Conservation (phyloP, 306 rosid genomes). For the Vigna mungo region DNA sequence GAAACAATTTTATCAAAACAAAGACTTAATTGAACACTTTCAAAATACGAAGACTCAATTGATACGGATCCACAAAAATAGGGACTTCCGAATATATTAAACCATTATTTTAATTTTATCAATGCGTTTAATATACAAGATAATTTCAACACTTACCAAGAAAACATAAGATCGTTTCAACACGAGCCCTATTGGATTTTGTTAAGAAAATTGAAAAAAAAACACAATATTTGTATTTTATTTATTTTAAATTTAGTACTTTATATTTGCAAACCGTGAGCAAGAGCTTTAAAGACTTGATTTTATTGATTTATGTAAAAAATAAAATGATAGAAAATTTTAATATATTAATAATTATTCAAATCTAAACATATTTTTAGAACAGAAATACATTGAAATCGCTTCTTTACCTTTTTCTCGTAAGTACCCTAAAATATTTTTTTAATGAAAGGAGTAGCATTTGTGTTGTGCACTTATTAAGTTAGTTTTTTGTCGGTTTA, state of each 20-base stretch:
- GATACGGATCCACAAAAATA: too few species aligned
- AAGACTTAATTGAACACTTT: too few species aligned
- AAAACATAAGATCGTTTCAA: too few species aligned
- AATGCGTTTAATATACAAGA: too few species aligned
- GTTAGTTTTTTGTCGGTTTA: background rate
- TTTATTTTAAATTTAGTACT: background rate
- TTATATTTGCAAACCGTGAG: background rate
- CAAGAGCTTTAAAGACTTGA: background rate
- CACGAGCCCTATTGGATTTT: background rate
- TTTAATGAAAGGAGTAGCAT: background rate
- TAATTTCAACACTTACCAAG: too few species aligned
- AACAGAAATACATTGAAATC: background rate
- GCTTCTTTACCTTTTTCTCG: background rate
- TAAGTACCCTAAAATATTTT: background rate
- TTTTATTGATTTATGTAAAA: too few species aligned
- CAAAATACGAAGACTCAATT: too few species aligned
- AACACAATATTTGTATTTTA: background rate
- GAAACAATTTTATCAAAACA: too few species aligned
- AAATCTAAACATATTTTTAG: background rate
- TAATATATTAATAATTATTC: background rate
- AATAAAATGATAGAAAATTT: background rate
- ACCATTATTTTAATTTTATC: too few species aligned
- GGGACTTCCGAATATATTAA: too few species aligned
- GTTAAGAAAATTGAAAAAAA: background rate
- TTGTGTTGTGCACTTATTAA: background rate